Evolutionary conservation across 768 basidiomycete species (phyloP), one percentile per base, ranked within the genome.

Genomic region (Suillus weaverae): DNA sequence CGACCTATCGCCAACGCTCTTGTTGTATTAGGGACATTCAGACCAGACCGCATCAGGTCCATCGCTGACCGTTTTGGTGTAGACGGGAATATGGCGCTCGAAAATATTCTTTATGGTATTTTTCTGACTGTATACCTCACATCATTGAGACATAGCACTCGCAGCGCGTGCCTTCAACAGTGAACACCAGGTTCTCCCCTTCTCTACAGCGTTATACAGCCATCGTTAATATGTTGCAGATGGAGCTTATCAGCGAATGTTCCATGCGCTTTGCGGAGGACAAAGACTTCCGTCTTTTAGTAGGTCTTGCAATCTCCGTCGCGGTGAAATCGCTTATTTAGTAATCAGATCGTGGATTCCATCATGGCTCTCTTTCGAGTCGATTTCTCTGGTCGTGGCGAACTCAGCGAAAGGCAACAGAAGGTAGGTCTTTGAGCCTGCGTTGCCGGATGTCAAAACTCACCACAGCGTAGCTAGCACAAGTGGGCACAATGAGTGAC

Each of bases 301-400:
- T 90, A 70, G 36, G 71, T 65, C 64, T n/a, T 57, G 3, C 41
- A 14, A 8, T 26, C 16, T 36, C 2, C 18, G 9, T 61, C 5
- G 11, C 26, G 10, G 22, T 30, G 54, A 26, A 13, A 20, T 9
- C 22, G 57, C 60, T 73, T 48, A 77, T 43, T 30, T 11, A n/a
- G 30, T 64, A 33, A 41, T 6, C 71, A 97, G 90, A 95, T 98
- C 64, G 86, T 98, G 41, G 97, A 98, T 74, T 95, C 93, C 70
- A 96, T 98, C 66, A 97, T 99, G 94, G 97, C 96, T 35, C 84
- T 97, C 7, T 99, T 99, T 76, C 87, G 95, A 22, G 92, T 95
- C 51, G 96, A 99, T 76, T 99, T 82, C 74, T 93, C 92, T 4
- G 96, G 96, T 26, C 82, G 96, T 80, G 97, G 96, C 36, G 97